Conservation (phyloP, 257 asterid species). For the Fraxinus anomala region DNA sequence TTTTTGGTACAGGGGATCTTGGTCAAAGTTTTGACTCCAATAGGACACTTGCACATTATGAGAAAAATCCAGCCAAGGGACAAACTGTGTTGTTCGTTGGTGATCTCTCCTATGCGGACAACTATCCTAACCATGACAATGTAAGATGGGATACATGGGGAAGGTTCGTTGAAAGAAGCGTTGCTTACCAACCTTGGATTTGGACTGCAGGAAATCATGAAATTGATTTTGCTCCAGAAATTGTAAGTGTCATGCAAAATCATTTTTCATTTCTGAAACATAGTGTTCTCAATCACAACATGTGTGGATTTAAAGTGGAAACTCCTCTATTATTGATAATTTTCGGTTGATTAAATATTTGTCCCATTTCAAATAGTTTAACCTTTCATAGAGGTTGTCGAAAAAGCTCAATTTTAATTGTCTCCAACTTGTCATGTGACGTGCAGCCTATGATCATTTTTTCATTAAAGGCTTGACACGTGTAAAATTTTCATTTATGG, state of each 20-base stretch:
- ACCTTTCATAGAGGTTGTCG: neutral
- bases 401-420: neutral
- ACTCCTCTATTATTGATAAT: neutral
- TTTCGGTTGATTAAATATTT: too few relatives aligned
- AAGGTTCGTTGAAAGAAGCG: slow-evolving; percentile 77
- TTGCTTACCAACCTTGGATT: slow-evolving; percentile 94
- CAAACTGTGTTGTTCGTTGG: slow-evolving; percentile 74
- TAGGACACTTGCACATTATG: slow-evolving; percentile 72
- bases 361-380: neutral
- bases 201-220: slow-evolving; percentile 93
- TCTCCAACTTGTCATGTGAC: neutral
- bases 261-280: neutral
- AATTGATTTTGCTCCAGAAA: slow-evolving; percentile 73
- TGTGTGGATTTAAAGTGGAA: neutral
- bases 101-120: slow-evolving; percentile 86
- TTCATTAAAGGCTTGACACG: neutral
- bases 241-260: slow-evolving; percentile 43
- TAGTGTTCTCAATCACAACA: neutral
- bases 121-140: slow-evolving; percentile 67
- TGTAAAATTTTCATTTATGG: neutral
- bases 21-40: slow-evolving; percentile 87
- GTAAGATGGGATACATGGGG: slow-evolving; percentile 94
- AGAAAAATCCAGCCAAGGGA: slow-evolving; percentile 66
- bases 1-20: slow-evolving; percentile 63
- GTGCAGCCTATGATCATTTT: neutral